phyloP scores from a whole-genome alignment of 805 yeast species.

The Gaillardinia entomophila region DNA sequence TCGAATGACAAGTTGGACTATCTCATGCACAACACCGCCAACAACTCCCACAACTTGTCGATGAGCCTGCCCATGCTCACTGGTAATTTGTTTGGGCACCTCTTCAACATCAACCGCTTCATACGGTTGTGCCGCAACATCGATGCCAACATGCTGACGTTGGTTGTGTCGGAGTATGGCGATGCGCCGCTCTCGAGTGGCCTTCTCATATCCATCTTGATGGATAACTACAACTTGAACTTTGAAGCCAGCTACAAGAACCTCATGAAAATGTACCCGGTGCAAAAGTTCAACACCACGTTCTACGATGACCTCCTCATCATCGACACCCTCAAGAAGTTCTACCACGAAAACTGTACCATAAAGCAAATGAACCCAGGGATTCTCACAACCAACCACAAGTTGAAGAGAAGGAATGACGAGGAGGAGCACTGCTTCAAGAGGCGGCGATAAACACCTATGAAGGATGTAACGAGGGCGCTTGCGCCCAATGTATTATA shows the following conservation, averaged over 20 bases:
- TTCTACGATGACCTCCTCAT: slow-evolving; percentile 35
- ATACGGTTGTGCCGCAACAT: slow-evolving; percentile 28
- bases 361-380: slow-evolving; percentile 22
- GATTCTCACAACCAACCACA: slow-evolving; percentile 21
- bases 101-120: slow-evolving; percentile 31
- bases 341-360: slow-evolving; percentile 24
- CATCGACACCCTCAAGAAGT: slow-evolving; percentile 34
- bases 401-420: slow-evolving; percentile 21
- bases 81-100: slow-evolving; percentile 30
- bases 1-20: slow-evolving; percentile 23
- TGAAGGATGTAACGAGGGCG: too few species aligned
- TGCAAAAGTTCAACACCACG: slow-evolving; percentile 14
- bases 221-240: slow-evolving; percentile 35
- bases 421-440: slow-evolving; percentile 18
- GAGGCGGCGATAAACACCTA: too few species aligned
- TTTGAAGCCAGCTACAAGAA: slow-evolving; percentile 20
- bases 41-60: slow-evolving; percentile 15
- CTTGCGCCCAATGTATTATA: neutral
- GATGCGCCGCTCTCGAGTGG: slow-evolving; percentile 22
- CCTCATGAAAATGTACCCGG: slow-evolving; percentile 10
- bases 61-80: slow-evolving; percentile 30
- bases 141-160: slow-evolving; percentile 23
- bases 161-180: slow-evolving; percentile 29
- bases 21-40: slow-evolving; percentile 24
- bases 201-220: slow-evolving; percentile 29